phyloP scores from a whole-genome alignment of 176 grass and related monocot genomes.

The Oryza australiensis region DNA sequence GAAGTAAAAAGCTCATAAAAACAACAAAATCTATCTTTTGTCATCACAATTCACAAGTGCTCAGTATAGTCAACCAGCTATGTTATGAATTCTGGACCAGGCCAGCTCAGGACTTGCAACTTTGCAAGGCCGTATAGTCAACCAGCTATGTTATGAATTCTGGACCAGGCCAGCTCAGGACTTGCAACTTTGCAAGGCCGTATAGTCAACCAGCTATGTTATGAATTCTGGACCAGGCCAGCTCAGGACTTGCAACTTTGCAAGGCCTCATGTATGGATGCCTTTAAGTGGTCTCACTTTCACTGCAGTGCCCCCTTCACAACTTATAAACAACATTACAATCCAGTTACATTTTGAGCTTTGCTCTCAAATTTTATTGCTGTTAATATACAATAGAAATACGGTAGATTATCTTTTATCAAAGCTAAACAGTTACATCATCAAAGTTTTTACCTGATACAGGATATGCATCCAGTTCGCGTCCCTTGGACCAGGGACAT shows the following conservation, averaged over 20 bases:
- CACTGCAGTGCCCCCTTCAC: neutral
- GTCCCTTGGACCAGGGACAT: conserved; percentile 75
- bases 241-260: neutral
- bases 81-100: neutral
- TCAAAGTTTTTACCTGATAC: conserved; percentile 62
- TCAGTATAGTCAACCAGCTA: neutral
- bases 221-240: neutral
- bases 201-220: neutral
- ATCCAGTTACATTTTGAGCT: neutral
- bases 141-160: neutral
- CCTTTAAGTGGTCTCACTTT: neutral
- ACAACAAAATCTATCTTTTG: neutral
- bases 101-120: neutral
- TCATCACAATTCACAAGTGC: neutral
- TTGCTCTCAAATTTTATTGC: neutral
- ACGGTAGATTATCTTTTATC: neutral
- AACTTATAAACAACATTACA: neutral
- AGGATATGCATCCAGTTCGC: conserved; percentile 91
- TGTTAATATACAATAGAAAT: neutral
- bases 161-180: neutral
- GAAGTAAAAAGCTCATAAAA: neutral
- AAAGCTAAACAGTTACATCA: conserved; percentile 7
- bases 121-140: conserved; percentile 1
- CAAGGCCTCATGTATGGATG: neutral
- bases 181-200: neutral